These are phyloP conservation scores for Monosporascus sp. DNA, from an alignment of 2,329 filamentous ascomycete genomes.

Conservation along the genomic window DNA sequence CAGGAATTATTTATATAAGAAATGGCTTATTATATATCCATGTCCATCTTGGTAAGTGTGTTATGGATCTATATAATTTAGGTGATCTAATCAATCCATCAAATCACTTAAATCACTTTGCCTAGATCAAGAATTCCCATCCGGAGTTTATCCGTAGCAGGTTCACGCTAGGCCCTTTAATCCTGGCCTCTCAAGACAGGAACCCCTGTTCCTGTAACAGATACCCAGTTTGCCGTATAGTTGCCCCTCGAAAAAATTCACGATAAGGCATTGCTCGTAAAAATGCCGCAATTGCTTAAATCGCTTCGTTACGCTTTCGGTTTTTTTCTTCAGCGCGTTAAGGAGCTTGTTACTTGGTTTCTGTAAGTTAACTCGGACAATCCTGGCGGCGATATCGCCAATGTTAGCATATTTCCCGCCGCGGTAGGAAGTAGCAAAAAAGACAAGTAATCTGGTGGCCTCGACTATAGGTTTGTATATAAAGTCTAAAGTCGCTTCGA, in stretches of 20 bases:
- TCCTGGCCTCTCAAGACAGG: too few species aligned
- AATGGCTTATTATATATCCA: too few species aligned
- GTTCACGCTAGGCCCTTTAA: too few species aligned
- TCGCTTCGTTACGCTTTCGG: not conserved
- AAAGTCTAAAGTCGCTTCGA: slow-evolving; percentile 3
- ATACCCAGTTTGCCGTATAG: slow-evolving; percentile 6
- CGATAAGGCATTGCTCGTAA: slow-evolving; percentile 3
- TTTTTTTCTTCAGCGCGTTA: slow-evolving; percentile 1
- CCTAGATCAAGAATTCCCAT: too few species aligned
- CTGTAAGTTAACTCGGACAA: slow-evolving; percentile 3
- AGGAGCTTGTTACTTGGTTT: slow-evolving; percentile 8
- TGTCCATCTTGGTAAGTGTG: too few species aligned
- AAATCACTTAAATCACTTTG: too few species aligned
- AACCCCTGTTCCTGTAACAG: too few species aligned
- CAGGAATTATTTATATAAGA: too few species aligned
- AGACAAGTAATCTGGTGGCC: slow-evolving; percentile 7
- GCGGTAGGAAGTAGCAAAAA: slow-evolving; percentile 7
- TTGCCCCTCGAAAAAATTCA: slow-evolving; percentile 9
- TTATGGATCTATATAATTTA: too few species aligned
- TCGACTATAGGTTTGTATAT: slow-evolving; percentile 1
- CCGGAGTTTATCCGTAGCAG: too few species aligned
- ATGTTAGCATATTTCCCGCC: slow-evolving; percentile 7
- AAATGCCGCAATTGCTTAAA: slow-evolving; percentile 8
- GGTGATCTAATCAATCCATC: too few species aligned
- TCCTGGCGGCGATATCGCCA: slow-evolving; percentile 3